Evolutionary conservation across 2,329 filamentous ascomycete genomes (phyloP), one percentile per base, ranked within the genome.

Genomic region (Colletotrichum costaricense): DNA sequence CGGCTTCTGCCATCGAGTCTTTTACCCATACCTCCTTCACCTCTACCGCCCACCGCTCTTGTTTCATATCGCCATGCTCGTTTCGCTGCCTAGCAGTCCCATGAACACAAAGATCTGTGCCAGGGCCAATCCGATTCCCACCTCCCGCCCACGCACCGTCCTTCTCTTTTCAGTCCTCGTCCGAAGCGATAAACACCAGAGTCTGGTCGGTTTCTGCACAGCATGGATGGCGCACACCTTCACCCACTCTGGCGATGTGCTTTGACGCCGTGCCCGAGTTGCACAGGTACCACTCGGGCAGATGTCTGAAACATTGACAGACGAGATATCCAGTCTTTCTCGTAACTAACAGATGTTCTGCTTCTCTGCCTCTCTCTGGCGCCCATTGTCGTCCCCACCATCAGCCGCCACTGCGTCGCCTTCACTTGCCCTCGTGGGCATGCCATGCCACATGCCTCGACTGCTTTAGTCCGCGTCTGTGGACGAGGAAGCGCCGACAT

Each of bases 251-350:
- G 52, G 57, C 58, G 33, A 52, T 56, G 58, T 69, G 64, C 63
- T 68, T 72, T 54, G 72, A 67, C 63, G 72, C 72, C 54, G 57
- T 71, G 57, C 60, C 66, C 58, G 42, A 56, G 58, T 56, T 52
- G 73, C 60, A 70, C 62, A 74, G 73, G 63, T 55, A 49, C 42
- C 57, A 69, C 68, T 62, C 56, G 59, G 62, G 63, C 68, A 72
- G 58, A 68, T 52, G 54, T 67, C 72, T 75, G 74, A 75, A 75
- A 75, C 72, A 38, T 57, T 75, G 74, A 75, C 74, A 75, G 72
- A 74, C 65, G 54, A 74, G 57, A 69, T 59, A 58, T 57, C 65
- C 65, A 74, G 60, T 68, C 63, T 73, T 67, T 71, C 38, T 60
- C 68, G 54, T 55, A 56, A 59, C 68, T 67, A 55, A 65, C 68